Conservation (phyloP, 2,329 filamentous ascomycete species). For the Beauveria bassiana region DNA sequence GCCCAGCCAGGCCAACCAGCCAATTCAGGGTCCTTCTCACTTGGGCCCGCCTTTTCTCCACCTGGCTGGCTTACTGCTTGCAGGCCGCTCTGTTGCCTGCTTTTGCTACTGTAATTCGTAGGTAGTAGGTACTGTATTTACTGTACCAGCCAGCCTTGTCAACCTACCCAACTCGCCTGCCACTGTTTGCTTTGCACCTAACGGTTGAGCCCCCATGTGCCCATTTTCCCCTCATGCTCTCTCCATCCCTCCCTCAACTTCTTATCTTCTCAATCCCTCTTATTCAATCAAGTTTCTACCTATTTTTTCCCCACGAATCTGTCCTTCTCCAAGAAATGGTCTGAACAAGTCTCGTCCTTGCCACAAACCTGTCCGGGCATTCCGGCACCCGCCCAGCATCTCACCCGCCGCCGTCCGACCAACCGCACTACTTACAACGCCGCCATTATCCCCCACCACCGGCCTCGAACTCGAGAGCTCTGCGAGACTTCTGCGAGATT, state of each 20-base stretch:
- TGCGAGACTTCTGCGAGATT: not conserved
- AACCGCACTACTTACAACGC: not conserved
- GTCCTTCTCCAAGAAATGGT: not conserved
- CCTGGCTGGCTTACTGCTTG: not conserved
- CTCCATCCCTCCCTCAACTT: not conserved
- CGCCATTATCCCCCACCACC: not conserved
- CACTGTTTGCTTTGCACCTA: not conserved
- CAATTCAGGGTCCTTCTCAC: conserved; percentile 7
- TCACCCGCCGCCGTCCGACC: not conserved
- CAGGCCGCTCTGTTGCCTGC: not conserved
- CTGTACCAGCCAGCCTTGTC: too few species aligned
- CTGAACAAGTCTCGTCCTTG: not conserved
- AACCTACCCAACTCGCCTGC: not conserved
- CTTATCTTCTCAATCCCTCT: not conserved
- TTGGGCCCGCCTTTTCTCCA: not conserved
- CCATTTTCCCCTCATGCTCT: not conserved
- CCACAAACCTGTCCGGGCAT: not conserved
- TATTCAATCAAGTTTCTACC: not conserved
- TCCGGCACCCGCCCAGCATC: conserved; percentile 1
- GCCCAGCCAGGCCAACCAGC: too few species aligned
- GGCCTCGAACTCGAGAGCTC: not conserved
- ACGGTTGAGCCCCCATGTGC: not conserved
- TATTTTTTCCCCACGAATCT: not conserved
- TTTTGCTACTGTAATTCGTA: too few species aligned
- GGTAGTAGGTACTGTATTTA: too few species aligned